phyloP scores from a whole-genome alignment of 2,329 filamentous ascomycete species.

The Cladorrhinum sp. region DNA sequence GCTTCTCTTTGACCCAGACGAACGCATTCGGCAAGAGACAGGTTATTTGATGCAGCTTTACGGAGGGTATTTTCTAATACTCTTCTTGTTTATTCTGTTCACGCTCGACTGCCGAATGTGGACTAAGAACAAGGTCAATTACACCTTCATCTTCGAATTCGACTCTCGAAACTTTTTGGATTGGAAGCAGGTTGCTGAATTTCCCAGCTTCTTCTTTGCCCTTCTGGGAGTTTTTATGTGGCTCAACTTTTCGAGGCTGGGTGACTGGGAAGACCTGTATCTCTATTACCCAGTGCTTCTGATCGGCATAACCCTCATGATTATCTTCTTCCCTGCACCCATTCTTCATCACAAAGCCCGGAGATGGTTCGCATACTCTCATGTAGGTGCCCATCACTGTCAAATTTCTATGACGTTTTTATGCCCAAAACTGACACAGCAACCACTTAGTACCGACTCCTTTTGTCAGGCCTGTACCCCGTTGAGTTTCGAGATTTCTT shows the following conservation, averaged over 20 bases:
- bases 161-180: constrained; percentile 82
- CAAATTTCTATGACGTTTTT: background rate
- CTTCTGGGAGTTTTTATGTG: constrained; percentile 78
- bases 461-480: constrained; percentile 81
- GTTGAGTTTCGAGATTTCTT: constrained; percentile 98
- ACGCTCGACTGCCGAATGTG: constrained; percentile 81
- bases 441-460: constrained; percentile 68
- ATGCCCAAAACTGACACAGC: constrained; percentile 32
- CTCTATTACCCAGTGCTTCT: constrained; percentile 85
- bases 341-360: constrained; percentile 73
- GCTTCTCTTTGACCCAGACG: constrained; percentile 50
- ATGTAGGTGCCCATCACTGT: constrained; percentile 54
- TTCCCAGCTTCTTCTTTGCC: constrained; percentile 81
- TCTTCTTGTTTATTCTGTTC: constrained; percentile 79
- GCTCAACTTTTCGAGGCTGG: constrained; percentile 78
- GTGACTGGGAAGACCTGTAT: constrained; percentile 60
- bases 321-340: constrained; percentile 74
- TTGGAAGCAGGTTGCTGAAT: constrained; percentile 83
- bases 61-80: constrained; percentile 82
- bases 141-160: constrained; percentile 95
- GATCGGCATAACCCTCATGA: constrained; percentile 61
- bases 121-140: constrained; percentile 85
- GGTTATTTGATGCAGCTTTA: constrained; percentile 84
- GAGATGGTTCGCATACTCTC: constrained; percentile 84
- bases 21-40: constrained; percentile 49